These are phyloP conservation scores for Penicillium robsamsonii DNA, from an alignment of 495 filamentous ascomycete genomes.

Conservation along the genomic window DNA sequence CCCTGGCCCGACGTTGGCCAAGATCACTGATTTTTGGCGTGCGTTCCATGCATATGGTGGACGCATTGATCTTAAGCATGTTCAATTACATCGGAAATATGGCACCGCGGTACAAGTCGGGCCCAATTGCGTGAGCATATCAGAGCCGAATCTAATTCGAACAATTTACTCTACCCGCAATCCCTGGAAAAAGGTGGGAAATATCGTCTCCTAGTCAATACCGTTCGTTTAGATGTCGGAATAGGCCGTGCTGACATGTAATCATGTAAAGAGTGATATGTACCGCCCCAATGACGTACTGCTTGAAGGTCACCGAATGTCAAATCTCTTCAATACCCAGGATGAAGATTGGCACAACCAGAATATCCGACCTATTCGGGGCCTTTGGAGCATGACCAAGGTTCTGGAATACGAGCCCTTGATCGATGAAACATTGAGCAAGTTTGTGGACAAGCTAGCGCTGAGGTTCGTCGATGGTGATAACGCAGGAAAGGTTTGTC, in stretches of 20 bases:
- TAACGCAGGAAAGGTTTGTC: slow-evolving; percentile 24
- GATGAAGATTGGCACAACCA: slow-evolving; percentile 43
- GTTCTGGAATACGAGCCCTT: slow-evolving; percentile 30
- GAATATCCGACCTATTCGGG: slow-evolving; percentile 31
- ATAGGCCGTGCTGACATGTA: neutral
- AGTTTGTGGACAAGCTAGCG: slow-evolving; percentile 25
- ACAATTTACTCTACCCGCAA: slow-evolving; percentile 41
- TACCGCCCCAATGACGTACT: slow-evolving; percentile 26
- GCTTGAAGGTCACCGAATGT: slow-evolving; percentile 22
- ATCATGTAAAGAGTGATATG: slow-evolving; percentile 26
- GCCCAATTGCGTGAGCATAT: slow-evolving; percentile 55
- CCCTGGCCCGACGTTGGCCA: slow-evolving; percentile 47
- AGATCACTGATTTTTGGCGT: slow-evolving; percentile 38
- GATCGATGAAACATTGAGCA: slow-evolving; percentile 26
- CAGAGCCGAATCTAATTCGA: slow-evolving; percentile 40
- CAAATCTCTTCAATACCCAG: slow-evolving; percentile 40
- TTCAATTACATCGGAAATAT: slow-evolving; percentile 48
- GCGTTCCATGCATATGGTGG: slow-evolving; percentile 26
- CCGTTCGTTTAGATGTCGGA: neutral
- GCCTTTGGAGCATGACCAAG: slow-evolving; percentile 42
- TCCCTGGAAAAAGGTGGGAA: slow-evolving; percentile 27
- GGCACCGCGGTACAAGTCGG: slow-evolving; percentile 56
- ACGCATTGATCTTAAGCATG: slow-evolving; percentile 19
- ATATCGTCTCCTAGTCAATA: neutral
- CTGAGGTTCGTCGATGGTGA: slow-evolving; percentile 20